These are phyloP conservation scores for Claviceps sp. DNA, from an alignment of 2,329 filamentous ascomycete genomes.

Conservation along the genomic window DNA sequence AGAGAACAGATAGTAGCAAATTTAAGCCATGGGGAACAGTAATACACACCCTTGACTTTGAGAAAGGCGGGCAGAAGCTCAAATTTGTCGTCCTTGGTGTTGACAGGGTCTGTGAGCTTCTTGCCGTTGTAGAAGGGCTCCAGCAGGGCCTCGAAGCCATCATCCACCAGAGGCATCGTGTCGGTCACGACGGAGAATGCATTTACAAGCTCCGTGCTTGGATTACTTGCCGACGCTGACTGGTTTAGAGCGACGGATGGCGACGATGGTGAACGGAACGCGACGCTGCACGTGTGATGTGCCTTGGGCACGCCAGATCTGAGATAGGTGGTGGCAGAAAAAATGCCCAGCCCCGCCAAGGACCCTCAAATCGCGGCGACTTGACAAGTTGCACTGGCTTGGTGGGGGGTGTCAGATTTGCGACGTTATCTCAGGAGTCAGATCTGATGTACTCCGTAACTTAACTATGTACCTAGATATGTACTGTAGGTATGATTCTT, in stretches of 20 bases:
- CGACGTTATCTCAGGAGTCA: too few species aligned
- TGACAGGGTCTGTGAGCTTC: constrained; percentile 51
- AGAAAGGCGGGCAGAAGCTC: constrained; percentile 94
- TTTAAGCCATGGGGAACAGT: constrained; percentile 10
- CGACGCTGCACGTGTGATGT: neutral
- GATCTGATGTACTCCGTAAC: too few species aligned
- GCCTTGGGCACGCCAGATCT: neutral
- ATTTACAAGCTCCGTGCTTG: constrained; percentile 10
- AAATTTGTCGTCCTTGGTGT: constrained; percentile 74
- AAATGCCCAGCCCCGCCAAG: neutral
- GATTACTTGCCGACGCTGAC: neutral
- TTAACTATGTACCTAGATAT: too few species aligned
- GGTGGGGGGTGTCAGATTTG: neutral
- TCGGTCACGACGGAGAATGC: constrained; percentile 9
- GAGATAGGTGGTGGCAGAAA: neutral
- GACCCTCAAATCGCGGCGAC: neutral
- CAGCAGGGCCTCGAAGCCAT: constrained; percentile 52
- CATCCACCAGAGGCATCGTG: constrained; percentile 42
- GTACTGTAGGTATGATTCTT: too few species aligned
- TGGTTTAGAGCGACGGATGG: neutral
- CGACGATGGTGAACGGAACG: neutral
- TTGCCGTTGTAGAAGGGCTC: constrained; percentile 58
- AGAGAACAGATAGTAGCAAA: neutral
- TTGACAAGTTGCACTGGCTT: neutral
- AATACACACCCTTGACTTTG: constrained; percentile 65